phyloP scores from a whole-genome alignment of 2,329 filamentous ascomycete species.

The Diaporthe sp. region DNA sequence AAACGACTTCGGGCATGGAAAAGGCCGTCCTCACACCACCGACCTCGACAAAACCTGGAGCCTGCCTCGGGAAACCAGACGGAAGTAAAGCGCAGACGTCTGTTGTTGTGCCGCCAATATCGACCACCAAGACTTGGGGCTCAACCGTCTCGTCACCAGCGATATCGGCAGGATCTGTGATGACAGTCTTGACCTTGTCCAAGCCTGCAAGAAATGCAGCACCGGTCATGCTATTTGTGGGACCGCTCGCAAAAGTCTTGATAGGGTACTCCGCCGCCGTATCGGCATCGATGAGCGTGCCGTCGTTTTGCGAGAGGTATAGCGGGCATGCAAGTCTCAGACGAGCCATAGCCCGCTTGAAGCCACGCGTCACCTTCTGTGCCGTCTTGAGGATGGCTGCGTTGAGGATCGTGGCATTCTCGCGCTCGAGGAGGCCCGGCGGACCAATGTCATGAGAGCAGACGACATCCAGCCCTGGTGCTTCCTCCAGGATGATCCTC shows the following conservation, averaged over 20 bases:
- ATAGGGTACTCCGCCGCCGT: not conserved
- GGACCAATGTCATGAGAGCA: slow-evolving; percentile 48
- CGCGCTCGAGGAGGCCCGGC: slow-evolving; percentile 60
- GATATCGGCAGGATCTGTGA: not conserved
- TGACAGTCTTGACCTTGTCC: not conserved
- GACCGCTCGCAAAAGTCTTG: not conserved
- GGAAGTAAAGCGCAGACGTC: slow-evolving; percentile 71
- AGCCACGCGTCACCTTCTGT: slow-evolving; percentile 60
- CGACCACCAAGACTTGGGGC: slow-evolving; percentile 63
- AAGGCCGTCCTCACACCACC: slow-evolving; percentile 61
- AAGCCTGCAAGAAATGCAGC: not conserved
- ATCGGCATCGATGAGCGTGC: not conserved
- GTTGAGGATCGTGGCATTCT: slow-evolving; percentile 70
- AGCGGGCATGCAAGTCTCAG: not conserved
- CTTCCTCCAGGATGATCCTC: not conserved
- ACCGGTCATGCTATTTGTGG: not conserved
- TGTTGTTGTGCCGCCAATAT: slow-evolving; percentile 73
- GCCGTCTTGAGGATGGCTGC: slow-evolving; percentile 65
- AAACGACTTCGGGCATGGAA: not conserved
- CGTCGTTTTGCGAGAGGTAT: not conserved
- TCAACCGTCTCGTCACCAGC: slow-evolving; percentile 60
- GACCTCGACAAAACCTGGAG: slow-evolving; percentile 70
- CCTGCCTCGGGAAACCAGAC: slow-evolving; percentile 72
- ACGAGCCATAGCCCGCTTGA: slow-evolving; percentile 54
- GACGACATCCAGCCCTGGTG: not conserved